phyloP scores from a whole-genome alignment of 129 eudicot genomes.

The Flaveria trinervia region DNA sequence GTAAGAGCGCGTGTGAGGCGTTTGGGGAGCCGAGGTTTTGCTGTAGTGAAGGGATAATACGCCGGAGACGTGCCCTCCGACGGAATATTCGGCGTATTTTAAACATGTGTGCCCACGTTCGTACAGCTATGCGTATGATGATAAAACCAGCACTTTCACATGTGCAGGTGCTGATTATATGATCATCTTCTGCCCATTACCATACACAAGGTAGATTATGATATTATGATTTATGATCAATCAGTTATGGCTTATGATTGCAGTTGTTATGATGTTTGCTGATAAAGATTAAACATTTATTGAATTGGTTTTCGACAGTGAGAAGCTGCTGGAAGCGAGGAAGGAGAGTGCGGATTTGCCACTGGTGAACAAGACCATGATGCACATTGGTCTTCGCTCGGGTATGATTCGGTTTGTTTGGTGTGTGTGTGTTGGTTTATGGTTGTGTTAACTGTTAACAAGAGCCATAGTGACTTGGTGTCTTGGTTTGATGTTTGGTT shows the following conservation, averaged over 20 bases:
- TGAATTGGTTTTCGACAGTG: constrained; percentile 27
- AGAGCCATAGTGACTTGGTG: too few relatives aligned
- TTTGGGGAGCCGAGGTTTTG: constrained; percentile 77
- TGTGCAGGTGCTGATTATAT: constrained; percentile 72
- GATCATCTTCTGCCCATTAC: constrained; percentile 83
- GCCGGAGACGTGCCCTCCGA: constrained; percentile 80
- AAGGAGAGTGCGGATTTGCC: constrained; percentile 61
- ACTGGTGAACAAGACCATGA: constrained; percentile 61
- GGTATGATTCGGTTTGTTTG: constrained; percentile 29
- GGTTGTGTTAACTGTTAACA: neutral
- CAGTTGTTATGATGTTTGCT: too few relatives aligned
- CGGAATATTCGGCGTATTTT: constrained; percentile 63
- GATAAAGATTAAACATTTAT: too few relatives aligned
- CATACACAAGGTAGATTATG: constrained; percentile 65
- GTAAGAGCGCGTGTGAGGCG: constrained; percentile 95
- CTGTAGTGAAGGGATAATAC: constrained; percentile 71
- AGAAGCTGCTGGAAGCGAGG: constrained; percentile 45
- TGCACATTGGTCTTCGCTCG: constrained; percentile 49
- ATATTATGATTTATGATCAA: neutral
- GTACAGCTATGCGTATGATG: constrained; percentile 91
- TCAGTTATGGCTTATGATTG: neutral
- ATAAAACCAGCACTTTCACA: constrained; percentile 80
- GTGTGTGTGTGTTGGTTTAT: neutral
- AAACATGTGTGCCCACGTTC: constrained; percentile 81
- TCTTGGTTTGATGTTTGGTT: constrained; percentile 18